A percentile compares a stretch with the other conserved stretches of the same genome.
Evolutionary conservation across 352 stramenopile species (phyloP).

Genomic region (Lagenidium giganteum): DNA sequence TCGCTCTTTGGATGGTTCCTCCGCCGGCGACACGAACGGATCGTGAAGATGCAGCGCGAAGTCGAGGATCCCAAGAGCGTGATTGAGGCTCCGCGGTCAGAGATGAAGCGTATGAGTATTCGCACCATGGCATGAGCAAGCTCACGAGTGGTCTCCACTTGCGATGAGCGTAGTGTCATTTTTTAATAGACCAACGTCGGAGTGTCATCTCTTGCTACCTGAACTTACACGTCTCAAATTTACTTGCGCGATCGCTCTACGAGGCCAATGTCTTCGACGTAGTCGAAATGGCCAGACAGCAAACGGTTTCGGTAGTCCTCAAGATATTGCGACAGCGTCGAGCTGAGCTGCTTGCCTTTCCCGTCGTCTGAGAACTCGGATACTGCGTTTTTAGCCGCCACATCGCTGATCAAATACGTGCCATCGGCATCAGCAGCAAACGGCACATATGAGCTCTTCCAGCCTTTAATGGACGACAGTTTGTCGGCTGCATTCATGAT

Average conservation of each 20-base stretch:
- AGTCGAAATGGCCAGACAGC: constrained; percentile 77
- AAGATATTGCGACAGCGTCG: constrained; percentile 63
- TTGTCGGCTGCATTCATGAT: constrained; percentile 52
- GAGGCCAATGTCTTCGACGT: constrained; percentile 75
- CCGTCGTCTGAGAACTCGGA: constrained; percentile 69
- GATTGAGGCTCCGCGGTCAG: constrained; percentile 15
- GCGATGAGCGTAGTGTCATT: no score
- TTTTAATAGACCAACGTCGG: no score
- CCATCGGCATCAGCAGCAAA: constrained; percentile 72
- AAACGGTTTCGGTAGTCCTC: constrained; percentile 80
- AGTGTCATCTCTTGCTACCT: no score
- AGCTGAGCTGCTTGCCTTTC: constrained; percentile 35
- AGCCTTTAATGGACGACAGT: constrained; percentile 37
- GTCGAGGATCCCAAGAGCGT: constrained; percentile 9
- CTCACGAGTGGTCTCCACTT: no score
- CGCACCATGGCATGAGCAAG: constrained; percentile 32
- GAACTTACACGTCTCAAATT: no score
- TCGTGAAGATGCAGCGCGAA: constrained; percentile 21
- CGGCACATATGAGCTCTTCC: constrained; percentile 56
- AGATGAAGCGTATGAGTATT: constrained; percentile 75
- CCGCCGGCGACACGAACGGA: constrained; percentile 42
- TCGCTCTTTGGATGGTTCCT: constrained; percentile 56
- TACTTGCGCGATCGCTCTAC: constrained; percentile 72
- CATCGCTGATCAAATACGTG: constrained; percentile 56
- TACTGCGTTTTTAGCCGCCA: constrained; percentile 43